A percentile compares a stretch with the other conserved stretches of the same genome.
phyloP scores from a whole-genome alignment of 176 grass and related monocot species.

The Carex myosuroides region DNA sequence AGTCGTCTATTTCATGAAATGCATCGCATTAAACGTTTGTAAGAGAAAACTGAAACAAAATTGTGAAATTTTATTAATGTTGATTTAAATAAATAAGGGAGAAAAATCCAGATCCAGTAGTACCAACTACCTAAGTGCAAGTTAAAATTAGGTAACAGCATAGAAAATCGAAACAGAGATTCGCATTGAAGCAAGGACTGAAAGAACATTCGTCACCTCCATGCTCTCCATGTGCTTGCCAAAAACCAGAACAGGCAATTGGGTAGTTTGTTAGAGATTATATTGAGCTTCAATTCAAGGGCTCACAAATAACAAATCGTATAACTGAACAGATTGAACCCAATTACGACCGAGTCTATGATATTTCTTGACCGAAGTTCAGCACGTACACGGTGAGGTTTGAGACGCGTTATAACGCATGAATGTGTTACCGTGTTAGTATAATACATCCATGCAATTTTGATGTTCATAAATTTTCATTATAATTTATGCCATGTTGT shows the following conservation, averaged over 20 bases:
- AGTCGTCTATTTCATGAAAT: neutral
- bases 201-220: slow-evolving; percentile 12
- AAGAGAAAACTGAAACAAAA: too few species aligned
- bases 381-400: too few species aligned
- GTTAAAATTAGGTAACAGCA: neutral
- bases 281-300: neutral
- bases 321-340: neutral
- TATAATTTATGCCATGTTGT: too few species aligned
- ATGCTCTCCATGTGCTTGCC: neutral
- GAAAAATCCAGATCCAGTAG: neutral
- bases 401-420: too few species aligned
- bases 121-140: neutral
- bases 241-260: neutral
- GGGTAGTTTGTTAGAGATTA: neutral
- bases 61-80: neutral
- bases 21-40: neutral
- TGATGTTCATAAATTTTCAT: too few species aligned
- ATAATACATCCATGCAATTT: too few species aligned
- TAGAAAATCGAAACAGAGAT: neutral
- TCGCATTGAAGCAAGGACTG: neutral
- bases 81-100: neutral
- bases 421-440: too few species aligned
- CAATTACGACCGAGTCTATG: too few species aligned
- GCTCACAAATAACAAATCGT: neutral
- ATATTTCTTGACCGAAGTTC: too few species aligned